Evolutionary conservation across 2,329 filamentous ascomycete species (phyloP).

Genomic region (Cadophora sp.): DNA sequence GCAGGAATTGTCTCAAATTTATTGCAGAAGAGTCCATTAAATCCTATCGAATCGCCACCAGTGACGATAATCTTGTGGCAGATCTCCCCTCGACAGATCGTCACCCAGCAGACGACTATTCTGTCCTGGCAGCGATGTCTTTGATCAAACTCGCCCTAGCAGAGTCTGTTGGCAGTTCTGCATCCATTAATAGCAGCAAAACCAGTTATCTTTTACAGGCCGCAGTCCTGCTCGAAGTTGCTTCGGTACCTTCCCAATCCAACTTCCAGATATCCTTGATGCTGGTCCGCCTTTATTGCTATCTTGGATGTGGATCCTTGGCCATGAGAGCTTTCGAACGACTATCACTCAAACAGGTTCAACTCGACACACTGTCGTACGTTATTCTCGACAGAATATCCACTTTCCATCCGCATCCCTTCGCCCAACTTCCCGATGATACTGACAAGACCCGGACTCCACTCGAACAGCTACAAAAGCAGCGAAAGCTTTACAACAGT

Average conservation of each 20-base stretch:
- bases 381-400: constrained; percentile 48
- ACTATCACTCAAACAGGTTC: constrained; percentile 49
- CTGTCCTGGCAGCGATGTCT: constrained; percentile 42
- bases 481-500: constrained; percentile 40
- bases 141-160: constrained; percentile 41
- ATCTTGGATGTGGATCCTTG: constrained; percentile 46
- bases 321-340: constrained; percentile 47
- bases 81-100: constrained; percentile 42
- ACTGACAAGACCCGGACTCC: constrained; percentile 32
- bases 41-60: constrained; percentile 37
- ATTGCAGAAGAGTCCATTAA: constrained; percentile 31
- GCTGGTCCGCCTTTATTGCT: constrained; percentile 46
- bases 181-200: constrained; percentile 26
- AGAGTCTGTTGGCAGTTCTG: constrained; percentile 7
- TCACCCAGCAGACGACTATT: constrained; percentile 45
- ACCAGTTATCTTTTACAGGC: constrained; percentile 42
- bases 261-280: constrained; percentile 49
- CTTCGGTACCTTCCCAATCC: constrained; percentile 44
- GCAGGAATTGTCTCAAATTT: constrained; percentile 33
- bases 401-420: constrained; percentile 46
- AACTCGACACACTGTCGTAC: constrained; percentile 49
- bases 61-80: constrained; percentile 36
- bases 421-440: constrained; percentile 32
- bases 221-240: constrained; percentile 42
- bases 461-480: constrained; percentile 37